Conservation (phyloP, 495 filamentous ascomycete genomes). For the Sphaerosporella brunnea region DNA sequence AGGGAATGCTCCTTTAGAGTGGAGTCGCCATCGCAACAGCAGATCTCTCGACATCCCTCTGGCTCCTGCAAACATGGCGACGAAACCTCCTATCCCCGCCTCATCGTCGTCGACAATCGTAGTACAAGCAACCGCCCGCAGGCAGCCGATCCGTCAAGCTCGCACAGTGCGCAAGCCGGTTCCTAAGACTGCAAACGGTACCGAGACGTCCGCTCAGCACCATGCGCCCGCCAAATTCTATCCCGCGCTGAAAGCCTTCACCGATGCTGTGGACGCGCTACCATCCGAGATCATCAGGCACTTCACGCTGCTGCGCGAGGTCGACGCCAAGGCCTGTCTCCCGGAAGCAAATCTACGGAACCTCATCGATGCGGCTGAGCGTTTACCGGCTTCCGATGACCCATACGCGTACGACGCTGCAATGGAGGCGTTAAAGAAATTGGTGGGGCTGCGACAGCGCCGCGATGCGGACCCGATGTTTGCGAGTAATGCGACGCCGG, state of each 20-base stretch:
- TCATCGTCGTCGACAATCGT: constrained; percentile 29
- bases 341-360: constrained; percentile 54
- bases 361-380: constrained; percentile 48
- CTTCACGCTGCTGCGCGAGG: constrained; percentile 86
- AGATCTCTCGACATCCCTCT: too few species aligned
- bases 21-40: too few species aligned
- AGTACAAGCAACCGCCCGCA: constrained; percentile 34
- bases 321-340: constrained; percentile 80
- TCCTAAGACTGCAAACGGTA: constrained; percentile 29
- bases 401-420: constrained; percentile 22
- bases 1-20: too few species aligned
- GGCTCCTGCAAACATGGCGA: constrained; percentile 20
- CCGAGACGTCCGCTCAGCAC: constrained; percentile 32
- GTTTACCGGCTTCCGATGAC: constrained; percentile 34
- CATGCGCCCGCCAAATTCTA: constrained; percentile 40
- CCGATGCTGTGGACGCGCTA: constrained; percentile 78
- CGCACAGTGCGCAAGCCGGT: constrained; percentile 36
- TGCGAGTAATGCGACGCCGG: not conserved
- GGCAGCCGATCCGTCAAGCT: constrained; percentile 42
- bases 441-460: constrained; percentile 22
- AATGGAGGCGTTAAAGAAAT: constrained; percentile 18
- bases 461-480: constrained; percentile 14
- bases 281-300: constrained; percentile 88
- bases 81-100: constrained; percentile 25
- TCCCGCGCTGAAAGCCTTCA: constrained; percentile 85